Evolutionary conservation across 2,329 filamentous ascomycete species (phyloP).

Genomic region (Fonsecaea pugnacius): DNA sequence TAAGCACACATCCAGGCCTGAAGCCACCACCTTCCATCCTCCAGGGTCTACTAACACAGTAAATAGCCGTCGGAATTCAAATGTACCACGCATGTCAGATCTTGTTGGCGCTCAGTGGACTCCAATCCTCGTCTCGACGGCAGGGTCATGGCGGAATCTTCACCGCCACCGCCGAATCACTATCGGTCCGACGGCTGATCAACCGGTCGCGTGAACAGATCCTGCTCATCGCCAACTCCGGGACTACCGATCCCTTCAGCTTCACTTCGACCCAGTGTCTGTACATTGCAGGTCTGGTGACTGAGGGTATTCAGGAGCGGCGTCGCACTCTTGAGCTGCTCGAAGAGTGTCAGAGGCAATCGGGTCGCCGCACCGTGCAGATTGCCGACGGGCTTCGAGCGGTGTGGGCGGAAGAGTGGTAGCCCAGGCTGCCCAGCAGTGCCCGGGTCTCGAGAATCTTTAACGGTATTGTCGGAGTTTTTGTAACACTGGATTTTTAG

Average conservation of each 20-base stretch:
- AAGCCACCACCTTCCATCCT: background rate
- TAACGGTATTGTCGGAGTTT: background rate
- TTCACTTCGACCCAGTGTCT: constrained; percentile 16
- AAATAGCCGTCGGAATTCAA: constrained; percentile 4
- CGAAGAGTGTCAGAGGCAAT: constrained; percentile 14
- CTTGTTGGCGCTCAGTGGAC: background rate
- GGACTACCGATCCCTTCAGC: constrained; percentile 1
- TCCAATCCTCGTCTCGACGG: background rate
- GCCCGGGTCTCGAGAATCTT: background rate
- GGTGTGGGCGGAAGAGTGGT: constrained; percentile 6
- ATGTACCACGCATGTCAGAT: constrained; percentile 12
- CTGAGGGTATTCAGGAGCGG: constrained; percentile 13
- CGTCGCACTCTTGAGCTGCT: constrained; percentile 12
- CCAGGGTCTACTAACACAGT: background rate
- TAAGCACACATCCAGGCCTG: background rate
- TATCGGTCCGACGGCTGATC: constrained; percentile 15
- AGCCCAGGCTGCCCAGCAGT: background rate
- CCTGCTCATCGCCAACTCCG: constrained; percentile 12
- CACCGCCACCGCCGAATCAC: background rate
- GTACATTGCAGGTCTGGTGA: constrained; percentile 17
- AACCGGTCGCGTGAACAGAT: constrained; percentile 15
- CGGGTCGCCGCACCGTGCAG: constrained; percentile 9
- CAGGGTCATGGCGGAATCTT: background rate
- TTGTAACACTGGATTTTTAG: no score
- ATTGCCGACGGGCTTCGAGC: constrained; percentile 17